Evolutionary conservation across 345 rosid genomes (phyloP).

Genomic region (Hibiscus tridactylites): DNA sequence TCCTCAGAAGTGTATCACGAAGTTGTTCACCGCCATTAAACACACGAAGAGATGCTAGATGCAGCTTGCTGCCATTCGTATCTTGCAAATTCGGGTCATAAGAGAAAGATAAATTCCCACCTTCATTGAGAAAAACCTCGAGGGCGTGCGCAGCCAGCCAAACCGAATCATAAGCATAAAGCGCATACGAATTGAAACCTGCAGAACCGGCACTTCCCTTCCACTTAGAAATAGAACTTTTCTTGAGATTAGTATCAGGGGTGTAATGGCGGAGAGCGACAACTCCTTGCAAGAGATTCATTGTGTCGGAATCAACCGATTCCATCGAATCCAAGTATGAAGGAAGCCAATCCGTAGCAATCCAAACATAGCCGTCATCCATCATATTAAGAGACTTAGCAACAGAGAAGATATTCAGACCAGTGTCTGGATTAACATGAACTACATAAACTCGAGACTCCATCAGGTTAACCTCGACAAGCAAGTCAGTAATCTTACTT

Average conservation of each 20-base stretch:
- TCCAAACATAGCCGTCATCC: slow-evolving; percentile 76
- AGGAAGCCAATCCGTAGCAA: slow-evolving; percentile 92
- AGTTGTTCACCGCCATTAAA: slow-evolving; percentile 68
- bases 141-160: slow-evolving; percentile 89
- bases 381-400: slow-evolving; percentile 75
- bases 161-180: slow-evolving; percentile 86
- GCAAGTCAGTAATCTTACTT: slow-evolving; percentile 38
- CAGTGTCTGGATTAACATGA: slow-evolving; percentile 84
- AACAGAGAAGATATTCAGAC: slow-evolving; percentile 49
- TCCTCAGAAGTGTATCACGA: slow-evolving; percentile 43
- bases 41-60: slow-evolving; percentile 45
- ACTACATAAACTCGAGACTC: slow-evolving; percentile 87
- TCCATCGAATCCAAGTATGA: slow-evolving; percentile 57
- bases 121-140: slow-evolving; percentile 44
- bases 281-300: slow-evolving; percentile 79
- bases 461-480: slow-evolving; percentile 53
- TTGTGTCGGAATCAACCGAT: slow-evolving; percentile 26
- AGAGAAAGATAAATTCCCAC: slow-evolving; percentile 63
- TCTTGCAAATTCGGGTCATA: slow-evolving; percentile 43
- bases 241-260: slow-evolving; percentile 53
- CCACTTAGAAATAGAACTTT: slow-evolving; percentile 43
- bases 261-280: slow-evolving; percentile 75
- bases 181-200: slow-evolving; percentile 64
- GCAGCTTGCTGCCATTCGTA: slow-evolving; percentile 40
- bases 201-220: slow-evolving; percentile 21